phyloP scores from a whole-genome alignment of 768 basidiomycete species.

The Phallus indusiatus region DNA sequence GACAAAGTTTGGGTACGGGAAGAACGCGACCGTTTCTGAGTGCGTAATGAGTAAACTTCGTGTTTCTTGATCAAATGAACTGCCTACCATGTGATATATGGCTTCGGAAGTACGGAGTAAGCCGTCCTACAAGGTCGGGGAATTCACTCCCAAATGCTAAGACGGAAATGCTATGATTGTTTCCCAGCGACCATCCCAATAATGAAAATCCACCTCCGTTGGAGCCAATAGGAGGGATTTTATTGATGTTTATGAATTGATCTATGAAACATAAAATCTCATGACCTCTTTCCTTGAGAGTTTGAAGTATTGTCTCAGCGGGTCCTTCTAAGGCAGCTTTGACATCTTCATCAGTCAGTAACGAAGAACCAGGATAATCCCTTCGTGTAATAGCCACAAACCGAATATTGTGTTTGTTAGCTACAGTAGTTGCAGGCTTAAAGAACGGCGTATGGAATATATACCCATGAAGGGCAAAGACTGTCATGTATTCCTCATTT shows the following conservation, averaged over 20 bases:
- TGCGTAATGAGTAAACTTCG: too few species aligned
- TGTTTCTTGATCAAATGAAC: background rate
- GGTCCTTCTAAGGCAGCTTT: background rate
- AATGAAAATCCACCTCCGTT: slow-evolving; percentile 22
- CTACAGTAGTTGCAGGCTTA: slow-evolving; percentile 20
- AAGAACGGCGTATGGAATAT: slow-evolving; percentile 16
- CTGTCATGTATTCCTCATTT: background rate
- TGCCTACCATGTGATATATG: slow-evolving; percentile 22
- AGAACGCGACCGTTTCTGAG: too few species aligned
- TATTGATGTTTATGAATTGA: slow-evolving; percentile 21
- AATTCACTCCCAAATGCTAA: slow-evolving; percentile 17
- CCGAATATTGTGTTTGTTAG: slow-evolving; percentile 21
- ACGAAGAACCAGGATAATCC: slow-evolving; percentile 28
- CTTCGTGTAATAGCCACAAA: slow-evolving; percentile 29
- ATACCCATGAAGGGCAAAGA: slow-evolving; percentile 1
- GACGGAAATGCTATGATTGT: slow-evolving; percentile 16
- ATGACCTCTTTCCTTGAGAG: slow-evolving; percentile 21
- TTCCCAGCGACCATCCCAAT: slow-evolving; percentile 29
- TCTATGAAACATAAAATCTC: slow-evolving; percentile 29
- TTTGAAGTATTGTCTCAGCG: background rate
- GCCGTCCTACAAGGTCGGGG: slow-evolving; percentile 12
- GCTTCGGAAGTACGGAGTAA: slow-evolving; percentile 16
- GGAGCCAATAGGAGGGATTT: slow-evolving; percentile 19
- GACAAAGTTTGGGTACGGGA: too few species aligned
- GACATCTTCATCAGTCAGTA: slow-evolving; percentile 23